Conservation (phyloP, 2,329 filamentous ascomycete species). For the Leptographium wingfieldii region DNA sequence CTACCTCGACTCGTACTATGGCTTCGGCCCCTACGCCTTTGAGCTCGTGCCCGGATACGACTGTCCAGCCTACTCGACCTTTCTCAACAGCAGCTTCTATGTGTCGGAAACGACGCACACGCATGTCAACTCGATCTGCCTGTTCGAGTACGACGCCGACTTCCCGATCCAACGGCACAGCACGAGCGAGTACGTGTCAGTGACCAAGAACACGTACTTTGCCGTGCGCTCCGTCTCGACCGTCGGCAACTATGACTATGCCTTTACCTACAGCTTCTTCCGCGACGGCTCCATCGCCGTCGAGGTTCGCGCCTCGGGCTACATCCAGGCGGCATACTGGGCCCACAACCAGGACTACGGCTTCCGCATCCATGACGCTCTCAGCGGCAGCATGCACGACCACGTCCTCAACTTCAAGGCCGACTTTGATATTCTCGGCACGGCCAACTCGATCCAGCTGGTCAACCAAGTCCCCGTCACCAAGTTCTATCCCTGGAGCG, state of each 20-base stretch:
- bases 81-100: slow-evolving; percentile 34
- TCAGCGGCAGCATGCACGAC: slow-evolving; percentile 39
- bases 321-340: slow-evolving; percentile 37
- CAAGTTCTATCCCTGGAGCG: slow-evolving; percentile 35
- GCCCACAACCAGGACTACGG: slow-evolving; percentile 34
- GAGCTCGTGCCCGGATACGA: slow-evolving; percentile 36
- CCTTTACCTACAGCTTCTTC: slow-evolving; percentile 37
- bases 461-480: slow-evolving; percentile 21
- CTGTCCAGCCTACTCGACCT: slow-evolving; percentile 37
- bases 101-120: slow-evolving; percentile 28
- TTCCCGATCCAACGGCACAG: slow-evolving; percentile 38
- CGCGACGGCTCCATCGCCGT: slow-evolving; percentile 38
- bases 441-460: slow-evolving; percentile 29
- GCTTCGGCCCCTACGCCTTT: slow-evolving; percentile 32
- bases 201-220: slow-evolving; percentile 35
- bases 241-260: slow-evolving; percentile 42
- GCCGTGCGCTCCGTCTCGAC: slow-evolving; percentile 33
- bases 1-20: slow-evolving; percentile 35
- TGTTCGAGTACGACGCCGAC: slow-evolving; percentile 39
- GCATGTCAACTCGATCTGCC: slow-evolving; percentile 38
- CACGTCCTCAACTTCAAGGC: slow-evolving; percentile 43
- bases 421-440: slow-evolving; percentile 38
- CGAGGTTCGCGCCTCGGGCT: slow-evolving; percentile 39
- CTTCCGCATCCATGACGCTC: slow-evolving; percentile 32
- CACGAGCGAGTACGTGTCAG: slow-evolving; percentile 25